Evolutionary conservation across 2,329 filamentous ascomycete genomes (phyloP).

Genomic region (Mycocentrospora acerina): DNA sequence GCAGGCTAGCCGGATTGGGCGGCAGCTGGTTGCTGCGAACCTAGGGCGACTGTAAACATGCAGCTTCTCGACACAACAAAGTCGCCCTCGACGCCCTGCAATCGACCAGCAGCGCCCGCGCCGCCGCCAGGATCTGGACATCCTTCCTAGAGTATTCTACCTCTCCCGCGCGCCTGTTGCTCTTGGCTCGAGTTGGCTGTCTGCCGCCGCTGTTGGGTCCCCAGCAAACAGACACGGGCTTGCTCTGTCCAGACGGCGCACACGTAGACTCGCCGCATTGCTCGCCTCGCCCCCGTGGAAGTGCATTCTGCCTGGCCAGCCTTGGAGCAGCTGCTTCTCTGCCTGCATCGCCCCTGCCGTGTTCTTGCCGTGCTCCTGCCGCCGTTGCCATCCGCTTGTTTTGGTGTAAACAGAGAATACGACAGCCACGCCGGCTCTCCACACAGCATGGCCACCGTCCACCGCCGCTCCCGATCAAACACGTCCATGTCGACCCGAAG

Average conservation of each 20-base stretch:
- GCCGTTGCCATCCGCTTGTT: conserved; percentile 29
- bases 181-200: conserved; percentile 8
- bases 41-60: conserved; percentile 18
- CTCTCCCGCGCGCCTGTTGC: conserved; percentile 6
- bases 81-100: conserved; percentile 15
- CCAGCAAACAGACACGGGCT: too few relatives aligned
- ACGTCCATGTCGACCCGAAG: conserved; percentile 47
- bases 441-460: conserved; percentile 39
- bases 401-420: conserved; percentile 36
- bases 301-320: too few relatives aligned
- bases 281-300: too few relatives aligned
- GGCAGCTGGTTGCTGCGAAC: conserved; percentile 20
- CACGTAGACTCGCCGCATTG: too few relatives aligned
- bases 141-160: conserved; percentile 15
- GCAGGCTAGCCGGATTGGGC: neutral
- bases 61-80: conserved; percentile 27
- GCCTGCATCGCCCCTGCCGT: neutral
- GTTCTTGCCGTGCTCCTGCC: conserved; percentile 2
- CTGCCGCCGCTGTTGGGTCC: conserved; percentile 8
- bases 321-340: too few relatives aligned
- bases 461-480: conserved; percentile 48
- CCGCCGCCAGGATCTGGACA: conserved; percentile 19
- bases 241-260: too few relatives aligned
- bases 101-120: conserved; percentile 10
- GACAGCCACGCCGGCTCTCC: conserved; percentile 16